Evolutionary conservation across 345 rosid genomes (phyloP), one percentile per base, ranked within the genome.

Genomic region (Lepidium aucheri): DNA sequence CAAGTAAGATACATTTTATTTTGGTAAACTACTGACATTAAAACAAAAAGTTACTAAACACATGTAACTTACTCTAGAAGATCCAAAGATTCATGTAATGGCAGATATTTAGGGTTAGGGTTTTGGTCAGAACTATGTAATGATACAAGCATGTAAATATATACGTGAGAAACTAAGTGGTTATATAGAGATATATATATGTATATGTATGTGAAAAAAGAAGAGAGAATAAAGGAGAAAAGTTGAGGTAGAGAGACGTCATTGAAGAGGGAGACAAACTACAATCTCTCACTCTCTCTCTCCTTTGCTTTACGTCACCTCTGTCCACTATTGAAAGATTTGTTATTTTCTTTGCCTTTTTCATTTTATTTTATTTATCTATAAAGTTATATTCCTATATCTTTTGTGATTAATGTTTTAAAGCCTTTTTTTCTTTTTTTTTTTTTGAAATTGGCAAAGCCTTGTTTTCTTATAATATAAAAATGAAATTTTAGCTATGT

Each of bases 271-370:
- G 64, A 74, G 73, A 67, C 68, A 74, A 67, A 67, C 63, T 45
- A 73, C 68, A 66, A 65, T 66, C 73, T 73, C 65, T 64, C 65
- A 36, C 46, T 45, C 77, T 26, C 73, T 67, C 77, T 74, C 54
- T 24, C 49, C 40, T 59, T 45, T n/a, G 72, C 77, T 74, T 74
- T 74, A 74, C 77, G 77, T 74, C 77, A 74, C 68, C 68, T 74
- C 77, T 60, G 63, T 74, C 73, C 26, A 74, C 77, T 67, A 35
- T 60, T 67, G 32, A 56, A 60, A 28, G 56, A 74, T 67, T 67
- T 67, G 63, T 67, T 67, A 50, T 74, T 73, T 65, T 73, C 24
- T 67, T 60, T 74, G 15, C 64, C 20, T 59, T 61, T 73, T 36
- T 7, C 1, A n/a, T n/a, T n/a, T n/a, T n/a, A 51, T 52, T 7